These are phyloP conservation scores for Verticillium tricorpus DNA, from an alignment of 2,329 filamentous ascomycete species.

Conservation along the genomic window DNA sequence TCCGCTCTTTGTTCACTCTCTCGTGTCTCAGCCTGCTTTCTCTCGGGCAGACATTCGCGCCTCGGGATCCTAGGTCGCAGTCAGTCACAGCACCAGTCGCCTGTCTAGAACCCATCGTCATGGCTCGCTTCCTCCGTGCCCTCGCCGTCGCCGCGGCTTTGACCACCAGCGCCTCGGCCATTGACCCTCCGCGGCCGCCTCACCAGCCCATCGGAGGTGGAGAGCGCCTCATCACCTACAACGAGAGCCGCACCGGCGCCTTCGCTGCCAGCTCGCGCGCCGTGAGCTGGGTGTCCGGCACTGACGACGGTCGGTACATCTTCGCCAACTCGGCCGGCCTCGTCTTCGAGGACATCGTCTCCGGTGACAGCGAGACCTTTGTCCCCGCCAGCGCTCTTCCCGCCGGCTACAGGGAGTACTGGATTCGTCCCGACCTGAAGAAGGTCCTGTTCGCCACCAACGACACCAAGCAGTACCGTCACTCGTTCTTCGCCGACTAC, in stretches of 20 bases:
- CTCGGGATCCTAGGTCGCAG: neutral
- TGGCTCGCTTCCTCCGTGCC: conserved; percentile 9
- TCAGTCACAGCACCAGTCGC: neutral
- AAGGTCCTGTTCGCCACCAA: conserved; percentile 60
- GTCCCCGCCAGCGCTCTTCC: conserved; percentile 55
- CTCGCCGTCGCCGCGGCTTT: conserved; percentile 5
- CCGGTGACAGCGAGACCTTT: conserved; percentile 51
- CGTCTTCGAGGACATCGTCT: conserved; percentile 57
- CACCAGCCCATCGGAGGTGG: conserved; percentile 53
- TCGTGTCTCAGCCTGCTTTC: neutral
- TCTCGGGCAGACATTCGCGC: neutral
- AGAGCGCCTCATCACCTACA: conserved; percentile 53
- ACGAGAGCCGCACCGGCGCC: conserved; percentile 48
- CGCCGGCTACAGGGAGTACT: conserved; percentile 50
- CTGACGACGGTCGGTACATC: conserved; percentile 59
- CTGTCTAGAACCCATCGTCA: neutral
- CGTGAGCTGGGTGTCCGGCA: conserved; percentile 54
- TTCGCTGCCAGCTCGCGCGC: conserved; percentile 42
- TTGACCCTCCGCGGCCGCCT: conserved; percentile 46
- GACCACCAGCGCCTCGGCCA: conserved; percentile 1
- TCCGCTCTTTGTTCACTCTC: neutral
- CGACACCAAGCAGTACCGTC: conserved; percentile 63
- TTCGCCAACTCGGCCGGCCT: conserved; percentile 45
- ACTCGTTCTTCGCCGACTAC: conserved; percentile 66
- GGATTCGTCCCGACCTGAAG: conserved; percentile 55